These are phyloP conservation scores for Marsdenia floribunda DNA, from an alignment of 257 asterid genomes.

Conservation along the genomic window DNA sequence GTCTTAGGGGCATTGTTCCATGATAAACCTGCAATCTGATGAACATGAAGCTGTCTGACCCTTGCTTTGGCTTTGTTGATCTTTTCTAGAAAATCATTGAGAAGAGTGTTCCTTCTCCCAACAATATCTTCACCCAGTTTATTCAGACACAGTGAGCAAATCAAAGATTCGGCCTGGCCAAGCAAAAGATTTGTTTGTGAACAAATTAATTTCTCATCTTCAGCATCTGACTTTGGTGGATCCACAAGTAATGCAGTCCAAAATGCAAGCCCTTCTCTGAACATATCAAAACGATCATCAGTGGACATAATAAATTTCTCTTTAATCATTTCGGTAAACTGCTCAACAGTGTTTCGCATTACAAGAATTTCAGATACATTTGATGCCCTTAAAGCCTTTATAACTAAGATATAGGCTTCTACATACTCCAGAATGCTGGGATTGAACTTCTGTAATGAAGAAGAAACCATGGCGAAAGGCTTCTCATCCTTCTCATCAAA, in stretches of 20 bases:
- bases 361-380: background rate
- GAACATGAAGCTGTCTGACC: too few species aligned
- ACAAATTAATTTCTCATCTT: background rate
- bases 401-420: too few species aligned
- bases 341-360: background rate
- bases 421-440: too few species aligned
- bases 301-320: background rate
- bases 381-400: background rate
- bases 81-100: background rate
- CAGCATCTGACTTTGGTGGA: background rate
- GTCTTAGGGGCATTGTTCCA: too few species aligned
- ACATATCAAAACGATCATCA: background rate
- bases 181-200: background rate
- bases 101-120: background rate
- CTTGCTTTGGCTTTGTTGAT: too few species aligned
- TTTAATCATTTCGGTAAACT: background rate
- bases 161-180: background rate
- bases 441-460: background rate
- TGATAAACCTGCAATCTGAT: too few species aligned
- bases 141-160: too few species aligned
- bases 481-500: too few species aligned
- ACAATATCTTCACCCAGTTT: background rate
- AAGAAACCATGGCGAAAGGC: background rate
- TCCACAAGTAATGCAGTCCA: background rate
- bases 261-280: background rate